A percentile compares a stretch with the other conserved stretches of the same genome.
phyloP scores from a whole-genome alignment of 192 early-diverging fungal genomes.

The Coemansia sp. region DNA sequence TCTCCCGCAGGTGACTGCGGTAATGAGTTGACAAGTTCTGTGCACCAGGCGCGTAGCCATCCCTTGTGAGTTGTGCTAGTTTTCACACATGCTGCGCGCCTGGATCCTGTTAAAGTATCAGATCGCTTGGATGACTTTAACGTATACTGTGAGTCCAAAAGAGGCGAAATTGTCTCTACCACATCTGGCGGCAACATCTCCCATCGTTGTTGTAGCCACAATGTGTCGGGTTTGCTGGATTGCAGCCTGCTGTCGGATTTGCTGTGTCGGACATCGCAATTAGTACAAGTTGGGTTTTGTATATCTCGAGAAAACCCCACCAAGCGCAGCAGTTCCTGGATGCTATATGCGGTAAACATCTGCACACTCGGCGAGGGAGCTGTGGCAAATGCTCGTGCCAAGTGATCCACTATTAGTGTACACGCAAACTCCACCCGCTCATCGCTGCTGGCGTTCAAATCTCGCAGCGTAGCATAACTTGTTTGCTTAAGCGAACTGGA shows the following conservation, averaged over 20 bases:
- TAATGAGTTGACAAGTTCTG: conserved; percentile 26
- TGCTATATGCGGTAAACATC: conserved; percentile 41
- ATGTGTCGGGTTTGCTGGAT: not conserved
- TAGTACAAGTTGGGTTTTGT: conserved; percentile 3
- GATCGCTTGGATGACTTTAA: conserved; percentile 27
- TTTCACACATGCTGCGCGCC: conserved; percentile 19
- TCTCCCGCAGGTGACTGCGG: conserved; percentile 5
- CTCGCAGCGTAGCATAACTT: conserved; percentile 10
- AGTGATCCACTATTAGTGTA: conserved; percentile 41
- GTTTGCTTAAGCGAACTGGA: too few species aligned
- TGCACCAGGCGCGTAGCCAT: conserved; percentile 42
- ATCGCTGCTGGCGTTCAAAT: conserved; percentile 26
- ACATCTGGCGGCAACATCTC: conserved; percentile 34
- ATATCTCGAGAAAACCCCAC: conserved; percentile 41
- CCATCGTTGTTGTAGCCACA: conserved; percentile 37
- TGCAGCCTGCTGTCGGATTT: conserved; percentile 9
- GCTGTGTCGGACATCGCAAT: conserved; percentile 2
- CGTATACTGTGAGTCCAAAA: conserved; percentile 49
- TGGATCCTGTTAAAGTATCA: not conserved
- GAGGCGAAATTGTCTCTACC: conserved; percentile 23
- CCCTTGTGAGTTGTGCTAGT: conserved; percentile 11
- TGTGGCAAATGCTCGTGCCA: conserved; percentile 42
- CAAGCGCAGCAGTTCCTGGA: conserved; percentile 46
- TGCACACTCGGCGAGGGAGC: conserved; percentile 50
- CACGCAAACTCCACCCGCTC: conserved; percentile 45